Evolutionary conservation across 139 green algal genomes (phyloP), one percentile per base, ranked within the genome.

Genomic region (Mesotaenium endlicherianum): DNA sequence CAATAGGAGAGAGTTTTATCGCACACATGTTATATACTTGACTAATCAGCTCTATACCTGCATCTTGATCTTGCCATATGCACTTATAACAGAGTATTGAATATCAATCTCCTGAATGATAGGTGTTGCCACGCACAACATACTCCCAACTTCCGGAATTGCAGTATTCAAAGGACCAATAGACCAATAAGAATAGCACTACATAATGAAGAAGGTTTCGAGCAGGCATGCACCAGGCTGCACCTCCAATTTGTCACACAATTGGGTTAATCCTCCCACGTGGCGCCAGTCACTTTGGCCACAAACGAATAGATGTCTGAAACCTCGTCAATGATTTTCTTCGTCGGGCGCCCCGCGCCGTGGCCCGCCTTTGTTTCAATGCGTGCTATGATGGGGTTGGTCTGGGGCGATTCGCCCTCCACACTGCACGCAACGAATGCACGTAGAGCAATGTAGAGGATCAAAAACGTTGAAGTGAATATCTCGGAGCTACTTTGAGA

Each of bases 331-430:
- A 87, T 79, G 0, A 80, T 80, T 86, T 97, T 98, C 11, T 87
- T 47, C 0, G 95, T 98, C 1, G 95, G 94, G 88, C 97, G 97
- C 59, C 95, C 95, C 1, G 93, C 92, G 1, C 95, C 95, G 76
- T 98, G 95, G 8, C 94, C 93, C 2, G 93, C 88, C 2, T 85
- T 74, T 1, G 39, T 75, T 77, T 98, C 93, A 17, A 98, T 89
- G 0, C 95, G 81, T 2, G 89, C 85, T n/a, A 98, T 57, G 42
- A 98, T 86, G 2, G 95, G 95, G 86, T 97, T 97, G 76, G 80
- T 88, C 90, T 98, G 95, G 11, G 86, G 45, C 2, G 38, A 74
- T 14, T 34, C 42, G 5, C 68, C 42, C 4, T 82, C 75, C 30
- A 36, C 30, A 55, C 71, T 80, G 71, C 71, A 80, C 2, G 3